Base-by-base conservation (phyloP, 179 eudicot species). In the Vitellaria paradoxa region DNA sequence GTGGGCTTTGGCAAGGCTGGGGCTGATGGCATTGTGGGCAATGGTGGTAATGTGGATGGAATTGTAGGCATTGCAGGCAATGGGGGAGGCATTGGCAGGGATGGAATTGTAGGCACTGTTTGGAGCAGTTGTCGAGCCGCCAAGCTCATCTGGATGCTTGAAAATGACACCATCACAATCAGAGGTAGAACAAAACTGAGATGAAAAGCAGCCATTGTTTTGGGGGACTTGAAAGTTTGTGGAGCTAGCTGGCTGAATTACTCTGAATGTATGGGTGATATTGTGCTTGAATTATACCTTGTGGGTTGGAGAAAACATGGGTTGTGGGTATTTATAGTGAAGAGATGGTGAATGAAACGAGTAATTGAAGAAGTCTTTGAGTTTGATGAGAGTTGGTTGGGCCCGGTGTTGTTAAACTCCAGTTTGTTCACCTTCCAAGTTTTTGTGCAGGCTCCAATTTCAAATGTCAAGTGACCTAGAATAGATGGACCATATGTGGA, bases 371-470 rank as follows among this genome's bases (percentile, higher is more conserved):
- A 14, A 8, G 10, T 0, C 6, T n/a, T 18, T 40, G 52, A 40
- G 70, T 67, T 42, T 67, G 70, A 67, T 67, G 70, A 42, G 52
- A 67, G 42, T 30, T 67, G 20, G 50, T 67, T 67, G 52, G 52
- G n/a, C 23, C 13, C 21, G 3, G 66, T 62, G 55, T 7, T 62
- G 66, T 6, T 11, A 65, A 65, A 8, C 6, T 40, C 23, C 42
- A 7, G 70, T 67, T 40, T 20, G 70, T 67, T 67, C 70, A 67
- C 52, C 70, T 40, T 40, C 70, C 40, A 30, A 67, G 42, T 17
- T 50, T 50, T 50, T 1, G 6, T 50, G 55, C 55, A 49, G 13
- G 7, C 37, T 30, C 12, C 55, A 50, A 50, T 8, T 50, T 50
- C 55, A 50, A 50, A 50, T 2, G 55, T 50, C 13, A 50, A 50